Percentiles rank a stretch among this genome's conserved stretches.
phyloP scores from a whole-genome alignment of 2,329 filamentous ascomycete species.

The Coccinonectria pachysandricola region DNA sequence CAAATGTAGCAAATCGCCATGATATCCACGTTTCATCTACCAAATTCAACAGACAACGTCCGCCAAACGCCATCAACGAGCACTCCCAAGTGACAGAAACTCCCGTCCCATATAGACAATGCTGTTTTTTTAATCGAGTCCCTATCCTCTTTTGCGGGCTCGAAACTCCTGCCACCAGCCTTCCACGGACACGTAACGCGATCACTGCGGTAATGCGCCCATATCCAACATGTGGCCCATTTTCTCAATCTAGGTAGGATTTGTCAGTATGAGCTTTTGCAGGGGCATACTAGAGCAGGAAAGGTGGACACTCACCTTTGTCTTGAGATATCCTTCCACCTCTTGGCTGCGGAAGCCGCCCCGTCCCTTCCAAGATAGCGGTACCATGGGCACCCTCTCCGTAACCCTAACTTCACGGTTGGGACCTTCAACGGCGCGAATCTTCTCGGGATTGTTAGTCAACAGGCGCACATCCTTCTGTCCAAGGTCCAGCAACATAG shows the following conservation, averaged over 20 bases:
- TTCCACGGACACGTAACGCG: not conserved
- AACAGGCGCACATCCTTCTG: conserved; percentile 68
- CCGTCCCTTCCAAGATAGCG: conserved; percentile 79
- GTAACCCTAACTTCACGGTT: conserved; percentile 78
- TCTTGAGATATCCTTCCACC: conserved; percentile 87
- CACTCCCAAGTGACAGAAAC: no score
- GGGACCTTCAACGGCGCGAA: conserved; percentile 85
- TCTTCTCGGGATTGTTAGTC: conserved; percentile 97
- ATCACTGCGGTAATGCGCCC: conserved; percentile 19
- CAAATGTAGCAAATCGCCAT: no score
- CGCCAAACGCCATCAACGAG: no score
- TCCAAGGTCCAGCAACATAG: conserved; percentile 82
- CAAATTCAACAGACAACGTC: no score
- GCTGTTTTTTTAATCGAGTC: no score
- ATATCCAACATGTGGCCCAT: conserved; percentile 74
- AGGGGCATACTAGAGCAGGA: no score
- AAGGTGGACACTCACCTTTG: no score
- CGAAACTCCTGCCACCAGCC: no score
- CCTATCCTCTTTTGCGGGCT: not conserved
- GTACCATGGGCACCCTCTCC: conserved; percentile 91
- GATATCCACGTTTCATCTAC: no score
- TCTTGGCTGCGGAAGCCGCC: conserved; percentile 79
- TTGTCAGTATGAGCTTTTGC: no score
- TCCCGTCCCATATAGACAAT: no score
- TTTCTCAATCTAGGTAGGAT: conserved; percentile 74